Conservation (phyloP, 148 eudicot genomes). For the Vaccinium vitisidaea region DNA sequence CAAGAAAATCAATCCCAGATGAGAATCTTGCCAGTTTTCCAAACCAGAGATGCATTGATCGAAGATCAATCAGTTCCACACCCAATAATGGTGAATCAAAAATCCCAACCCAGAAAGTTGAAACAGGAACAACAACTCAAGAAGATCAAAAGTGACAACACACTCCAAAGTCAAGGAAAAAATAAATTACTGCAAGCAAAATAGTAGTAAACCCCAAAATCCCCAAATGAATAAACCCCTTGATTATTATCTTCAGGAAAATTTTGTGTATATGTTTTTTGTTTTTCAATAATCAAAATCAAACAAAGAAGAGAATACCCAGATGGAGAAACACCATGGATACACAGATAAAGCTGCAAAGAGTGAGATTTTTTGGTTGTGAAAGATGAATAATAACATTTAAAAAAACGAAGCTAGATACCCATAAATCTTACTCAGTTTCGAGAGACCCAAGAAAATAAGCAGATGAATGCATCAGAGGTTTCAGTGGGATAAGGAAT, state of each 20-base stretch:
- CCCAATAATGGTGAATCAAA: neutral
- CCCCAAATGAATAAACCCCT: slow-evolving; percentile 9
- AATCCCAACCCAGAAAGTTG: neutral
- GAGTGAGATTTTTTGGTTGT: neutral
- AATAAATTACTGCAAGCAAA: neutral
- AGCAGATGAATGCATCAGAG: slow-evolving; percentile 5
- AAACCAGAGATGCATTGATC: neutral
- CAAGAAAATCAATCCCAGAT: slow-evolving; percentile 6
- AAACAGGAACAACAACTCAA: neutral
- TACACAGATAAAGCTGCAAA: neutral
- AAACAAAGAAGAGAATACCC: slow-evolving; percentile 8
- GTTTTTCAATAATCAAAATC: neutral
- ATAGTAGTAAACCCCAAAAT: neutral
- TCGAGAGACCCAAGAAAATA: slow-evolving; percentile 13
- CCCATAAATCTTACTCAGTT: neutral
- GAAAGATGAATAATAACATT: neutral
- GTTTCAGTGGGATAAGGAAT: neutral
- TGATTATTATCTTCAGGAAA: neutral
- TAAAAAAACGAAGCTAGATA: neutral
- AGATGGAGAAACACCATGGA: slow-evolving; percentile 18
- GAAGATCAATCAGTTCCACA: slow-evolving; percentile 1
- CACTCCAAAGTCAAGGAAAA: neutral
- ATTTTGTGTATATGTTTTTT: neutral
- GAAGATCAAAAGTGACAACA: slow-evolving; percentile 6
- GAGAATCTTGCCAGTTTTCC: neutral